These are phyloP conservation scores for Thalassiosira livingstoniorum DNA, from an alignment of 352 stramenopile species.

Conservation along the genomic window DNA sequence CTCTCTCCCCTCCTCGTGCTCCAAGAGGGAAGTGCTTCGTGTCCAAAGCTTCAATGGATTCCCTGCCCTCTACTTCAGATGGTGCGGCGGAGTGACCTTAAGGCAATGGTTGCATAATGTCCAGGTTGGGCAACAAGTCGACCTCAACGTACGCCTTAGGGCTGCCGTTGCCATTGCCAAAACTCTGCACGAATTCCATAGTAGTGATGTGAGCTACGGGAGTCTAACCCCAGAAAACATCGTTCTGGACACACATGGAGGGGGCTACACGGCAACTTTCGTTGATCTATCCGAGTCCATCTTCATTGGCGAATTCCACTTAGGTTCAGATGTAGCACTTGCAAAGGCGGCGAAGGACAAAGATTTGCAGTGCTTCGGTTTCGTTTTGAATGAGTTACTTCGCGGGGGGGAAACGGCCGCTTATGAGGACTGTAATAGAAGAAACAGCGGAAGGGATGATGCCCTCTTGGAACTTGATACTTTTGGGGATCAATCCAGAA, in stretches of 20 bases:
- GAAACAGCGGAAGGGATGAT: background rate
- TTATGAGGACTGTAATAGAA: background rate
- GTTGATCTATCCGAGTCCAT: background rate
- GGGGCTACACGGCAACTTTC: background rate
- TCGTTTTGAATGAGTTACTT: background rate
- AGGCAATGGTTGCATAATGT: background rate
- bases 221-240: background rate
- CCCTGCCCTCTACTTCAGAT: background rate
- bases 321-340: background rate
- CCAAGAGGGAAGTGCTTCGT: background rate
- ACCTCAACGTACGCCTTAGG: background rate
- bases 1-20: background rate
- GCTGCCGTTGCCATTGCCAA: constrained; percentile 1
- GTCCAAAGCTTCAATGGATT: background rate
- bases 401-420: background rate
- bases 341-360: background rate
- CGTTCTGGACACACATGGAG: constrained; percentile 2
- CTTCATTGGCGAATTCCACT: background rate
- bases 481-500: background rate
- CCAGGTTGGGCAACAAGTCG: background rate
- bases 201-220: background rate
- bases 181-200: constrained; percentile 3
- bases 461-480: background rate
- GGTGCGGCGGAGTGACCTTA: background rate
- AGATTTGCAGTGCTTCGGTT: constrained; percentile 6